Evolutionary conservation across 2,329 filamentous ascomycete species (phyloP).

Genomic region (Aureobasidium sp.): DNA sequence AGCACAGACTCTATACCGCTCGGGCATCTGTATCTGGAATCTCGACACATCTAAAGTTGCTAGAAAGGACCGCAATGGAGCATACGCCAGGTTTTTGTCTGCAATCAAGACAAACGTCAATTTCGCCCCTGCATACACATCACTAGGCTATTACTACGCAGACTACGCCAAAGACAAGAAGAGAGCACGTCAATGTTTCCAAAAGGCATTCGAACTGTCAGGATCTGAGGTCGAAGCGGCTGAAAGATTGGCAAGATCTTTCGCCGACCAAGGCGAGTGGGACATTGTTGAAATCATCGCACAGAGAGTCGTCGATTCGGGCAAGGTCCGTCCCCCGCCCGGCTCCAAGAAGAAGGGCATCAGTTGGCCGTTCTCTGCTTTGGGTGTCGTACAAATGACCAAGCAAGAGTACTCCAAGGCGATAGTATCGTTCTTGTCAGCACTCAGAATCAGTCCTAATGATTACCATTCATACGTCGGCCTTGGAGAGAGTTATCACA

Average conservation of each 20-base stretch:
- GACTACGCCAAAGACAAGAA: conserved; percentile 86
- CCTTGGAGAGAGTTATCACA: conserved; percentile 94
- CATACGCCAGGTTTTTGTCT: conserved; percentile 76
- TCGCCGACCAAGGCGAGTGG: conserved; percentile 90
- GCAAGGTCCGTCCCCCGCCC: conserved; percentile 79
- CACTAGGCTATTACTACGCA: conserved; percentile 80
- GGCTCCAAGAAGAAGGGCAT: conserved; percentile 89
- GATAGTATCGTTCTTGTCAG: conserved; percentile 85
- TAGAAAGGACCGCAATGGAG: conserved; percentile 71
- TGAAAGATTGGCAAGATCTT: conserved; percentile 75
- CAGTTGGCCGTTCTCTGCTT: conserved; percentile 91
- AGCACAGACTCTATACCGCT: conserved; percentile 76
- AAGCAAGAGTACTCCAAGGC: conserved; percentile 85
- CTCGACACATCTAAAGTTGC: conserved; percentile 65
- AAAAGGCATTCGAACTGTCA: conserved; percentile 92
- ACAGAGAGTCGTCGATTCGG: conserved; percentile 87
- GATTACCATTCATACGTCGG: conserved; percentile 97
- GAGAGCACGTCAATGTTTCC: conserved; percentile 84
- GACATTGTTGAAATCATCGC: conserved; percentile 91
- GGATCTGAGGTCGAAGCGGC: conserved; percentile 79
- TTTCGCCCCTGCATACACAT: conserved; percentile 85
- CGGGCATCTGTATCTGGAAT: conserved; percentile 84
- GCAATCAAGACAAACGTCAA: conserved; percentile 81
- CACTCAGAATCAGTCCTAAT: conserved; percentile 71
- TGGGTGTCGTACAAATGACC: conserved; percentile 91